Conservation (phyloP, 2,329 filamentous ascomycete species). For the Aspergillus aculeatinus region DNA sequence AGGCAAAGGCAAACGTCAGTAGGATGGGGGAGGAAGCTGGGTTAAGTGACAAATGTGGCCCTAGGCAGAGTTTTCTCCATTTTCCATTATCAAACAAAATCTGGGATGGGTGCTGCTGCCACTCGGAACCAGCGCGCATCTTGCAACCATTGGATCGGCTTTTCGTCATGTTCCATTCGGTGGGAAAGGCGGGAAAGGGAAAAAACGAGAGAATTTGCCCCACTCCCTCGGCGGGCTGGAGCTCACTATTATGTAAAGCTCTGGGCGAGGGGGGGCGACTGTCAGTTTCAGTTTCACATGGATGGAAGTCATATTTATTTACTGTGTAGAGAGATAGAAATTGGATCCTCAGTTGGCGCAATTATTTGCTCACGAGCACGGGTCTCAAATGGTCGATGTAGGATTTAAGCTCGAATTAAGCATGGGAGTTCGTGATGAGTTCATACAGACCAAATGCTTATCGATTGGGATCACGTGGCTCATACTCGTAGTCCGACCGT, state of each 20-base stretch:
- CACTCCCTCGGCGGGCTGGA: neutral
- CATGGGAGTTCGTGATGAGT: neutral
- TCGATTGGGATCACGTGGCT: neutral
- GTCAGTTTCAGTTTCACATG: neutral
- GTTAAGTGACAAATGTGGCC: neutral
- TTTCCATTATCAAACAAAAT: neutral
- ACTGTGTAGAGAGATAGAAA: no score
- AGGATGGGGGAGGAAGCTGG: neutral
- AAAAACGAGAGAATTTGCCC: neutral
- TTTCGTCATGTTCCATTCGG: neutral
- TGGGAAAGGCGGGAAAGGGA: neutral
- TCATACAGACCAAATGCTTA: neutral
- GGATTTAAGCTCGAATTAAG: neutral
- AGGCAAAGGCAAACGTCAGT: neutral
- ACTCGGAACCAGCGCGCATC: neutral
- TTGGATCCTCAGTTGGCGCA: no score
- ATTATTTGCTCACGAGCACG: no score
- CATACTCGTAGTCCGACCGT: neutral
- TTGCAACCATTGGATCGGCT: neutral
- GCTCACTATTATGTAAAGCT: neutral
- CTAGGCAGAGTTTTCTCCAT: neutral
- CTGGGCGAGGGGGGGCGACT: neutral
- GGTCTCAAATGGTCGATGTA: neutral
- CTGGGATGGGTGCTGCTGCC: neutral
- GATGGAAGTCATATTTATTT: neutral